Base-by-base conservation (phyloP, 768 basidiomycete genomes). In the Lentinus brumalis region DNA sequence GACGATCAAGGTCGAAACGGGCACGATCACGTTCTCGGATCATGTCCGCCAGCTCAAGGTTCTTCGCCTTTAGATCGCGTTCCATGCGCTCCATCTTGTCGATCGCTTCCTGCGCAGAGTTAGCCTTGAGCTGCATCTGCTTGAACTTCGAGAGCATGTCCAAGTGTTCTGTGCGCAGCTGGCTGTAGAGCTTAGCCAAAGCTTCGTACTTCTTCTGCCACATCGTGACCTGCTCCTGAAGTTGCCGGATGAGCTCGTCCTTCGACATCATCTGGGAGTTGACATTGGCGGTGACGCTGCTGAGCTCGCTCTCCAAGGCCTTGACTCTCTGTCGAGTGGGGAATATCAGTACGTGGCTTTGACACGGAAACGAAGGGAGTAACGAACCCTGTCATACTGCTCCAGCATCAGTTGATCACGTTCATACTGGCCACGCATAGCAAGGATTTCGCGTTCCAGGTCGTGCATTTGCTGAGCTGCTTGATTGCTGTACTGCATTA, bases 151-250 rank as follows among this genome's bases (percentile, higher is more conserved):
- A 85, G 55, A 99, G 85, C 87, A 98, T 92, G 62, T 99, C 97
- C 46, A 99, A 81, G 76, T 99, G 97, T 71, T 98, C 97, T 32
- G 93, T 91, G 56, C 97, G 91, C 10, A 99, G 86, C 73, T 98
- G 97, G 68, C 95, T 98, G 80, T 99, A 99, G 9, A 99, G 84
- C 75, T 98, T 99, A 46, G 97, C 97, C 60, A 99, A 81, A 0
- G 96, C 94, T 73, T 99, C 97, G 74, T 99, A 99, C 76, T 99
- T 99, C 79, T 93, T 96, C 57, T 94, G 89, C 97, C 97, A 99
- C 14, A 96, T 78, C 4, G 86, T 91, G 64, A 98, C 96, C 76
- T 99, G 97, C 70, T 97, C 93, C 70, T 98, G 96, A 3, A 99
- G 83, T 71, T 96, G 94, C 70, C 88, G 88, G 74, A 98, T 96